Evolutionary conservation across 805 yeast genomes (phyloP), one percentile per base, ranked within the genome.

Genomic region (Kazachstania kunashirensis): DNA sequence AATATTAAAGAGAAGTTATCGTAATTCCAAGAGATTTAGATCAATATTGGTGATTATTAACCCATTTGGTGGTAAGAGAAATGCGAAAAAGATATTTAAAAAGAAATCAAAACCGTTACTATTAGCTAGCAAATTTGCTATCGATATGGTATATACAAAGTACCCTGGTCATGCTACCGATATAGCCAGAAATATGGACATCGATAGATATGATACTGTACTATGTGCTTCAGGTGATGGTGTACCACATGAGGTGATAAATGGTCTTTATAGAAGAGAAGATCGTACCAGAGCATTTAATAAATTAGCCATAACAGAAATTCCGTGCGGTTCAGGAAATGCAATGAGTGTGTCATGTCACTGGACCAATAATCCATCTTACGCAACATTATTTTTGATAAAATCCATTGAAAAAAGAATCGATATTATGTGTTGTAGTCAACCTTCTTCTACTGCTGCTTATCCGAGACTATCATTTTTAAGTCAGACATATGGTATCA

Each of bases 201-300:
- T 74, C 6, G 62, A 65, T 14, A 63, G 68, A 34, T 85, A 73
- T 52, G 96, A 88, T 55, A 71, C 83, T 2, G 71, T 92, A 29
- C 80, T 83, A 2, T 86, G 96, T 62, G 89, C 94, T 26, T 84
- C 95, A 0, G 98, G 98, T 4, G 98, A 92, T 61, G 98, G 98
- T 8, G 76, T 84, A 14, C 96, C 96, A 0, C 94, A 88, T 59
- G 97, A 92, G 56, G 88, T 92, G 5, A 71, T 86, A 34, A 92
- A 92, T 56, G 98, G 97, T 2, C 64, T 92, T 27, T 84, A 75
- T 46, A 61, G 61, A 41, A 67, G 95, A 19, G 47, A 62, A 0
- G 95, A 88, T 56, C 71, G 79, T 4, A 73, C 63, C 0, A 59
- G 57, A 11, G 86, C 85, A 0, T 78, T 88, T 48, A 64, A 68